Conservation (phyloP, 2,329 filamentous ascomycete species). For the Nemania bipapillata region DNA sequence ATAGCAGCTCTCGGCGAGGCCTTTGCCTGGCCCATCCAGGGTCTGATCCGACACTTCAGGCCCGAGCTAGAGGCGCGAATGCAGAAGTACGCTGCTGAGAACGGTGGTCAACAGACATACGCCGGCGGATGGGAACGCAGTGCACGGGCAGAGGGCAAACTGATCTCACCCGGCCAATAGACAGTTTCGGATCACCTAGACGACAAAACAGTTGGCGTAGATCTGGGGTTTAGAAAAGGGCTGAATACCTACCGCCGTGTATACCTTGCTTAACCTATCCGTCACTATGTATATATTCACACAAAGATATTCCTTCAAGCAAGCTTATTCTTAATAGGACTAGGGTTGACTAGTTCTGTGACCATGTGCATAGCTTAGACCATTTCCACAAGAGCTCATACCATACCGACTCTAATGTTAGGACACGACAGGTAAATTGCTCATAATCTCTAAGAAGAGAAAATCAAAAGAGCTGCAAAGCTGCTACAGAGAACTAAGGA, state of each 20-base stretch:
- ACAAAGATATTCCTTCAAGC: conserved; percentile 22
- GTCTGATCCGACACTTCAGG: conserved; percentile 96
- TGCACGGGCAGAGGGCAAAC: conserved; percentile 78
- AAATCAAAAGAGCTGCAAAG: too few species aligned
- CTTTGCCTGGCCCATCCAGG: conserved; percentile 98
- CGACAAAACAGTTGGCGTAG: conserved; percentile 32
- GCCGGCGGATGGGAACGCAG: conserved; percentile 89
- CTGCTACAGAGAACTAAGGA: too few species aligned
- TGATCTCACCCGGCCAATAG: conserved; percentile 92
- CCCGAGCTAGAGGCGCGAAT: conserved; percentile 94
- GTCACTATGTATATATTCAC: conserved; percentile 43
- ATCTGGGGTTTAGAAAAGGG: conserved; percentile 31
- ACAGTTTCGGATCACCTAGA: conserved; percentile 38
- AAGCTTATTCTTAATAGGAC: conserved; percentile 16
- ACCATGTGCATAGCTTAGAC: not conserved
- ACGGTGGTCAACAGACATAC: conserved; percentile 76
- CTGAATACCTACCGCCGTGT: conserved; percentile 33
- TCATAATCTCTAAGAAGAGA: too few species aligned
- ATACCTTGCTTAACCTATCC: conserved; percentile 34
- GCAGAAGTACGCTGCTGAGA: conserved; percentile 77
- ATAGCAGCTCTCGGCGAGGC: conserved; percentile 85
- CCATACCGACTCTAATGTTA: too few species aligned
- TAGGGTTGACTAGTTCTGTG: not conserved
- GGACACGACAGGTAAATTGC: too few species aligned
- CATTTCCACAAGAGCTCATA: too few species aligned